Conservation (phyloP, 176 grass and related monocot species). For the Eleusine coracana region DNA sequence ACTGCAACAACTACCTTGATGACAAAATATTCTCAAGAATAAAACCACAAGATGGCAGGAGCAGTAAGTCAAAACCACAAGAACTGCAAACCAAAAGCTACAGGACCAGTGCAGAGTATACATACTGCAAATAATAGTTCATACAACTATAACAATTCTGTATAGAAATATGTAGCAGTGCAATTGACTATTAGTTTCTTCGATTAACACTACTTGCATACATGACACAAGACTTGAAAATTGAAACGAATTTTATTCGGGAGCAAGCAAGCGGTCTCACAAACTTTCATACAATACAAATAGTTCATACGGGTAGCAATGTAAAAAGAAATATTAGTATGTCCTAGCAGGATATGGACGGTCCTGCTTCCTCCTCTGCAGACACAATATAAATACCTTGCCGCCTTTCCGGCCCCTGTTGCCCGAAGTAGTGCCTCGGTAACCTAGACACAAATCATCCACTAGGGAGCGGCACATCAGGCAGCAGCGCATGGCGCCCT, state of each 20-base stretch:
- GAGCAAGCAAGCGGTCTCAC: slow-evolving; percentile 1
- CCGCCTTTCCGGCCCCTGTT: too few relatives aligned
- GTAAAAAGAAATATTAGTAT: slow-evolving; percentile 2
- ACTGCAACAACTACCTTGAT: slow-evolving; percentile 29
- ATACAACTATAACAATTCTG: too few relatives aligned
- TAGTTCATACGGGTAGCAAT: slow-evolving; percentile 2
- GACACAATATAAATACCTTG: too few relatives aligned
- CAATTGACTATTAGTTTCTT: neutral
- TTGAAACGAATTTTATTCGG: slow-evolving; percentile 14
- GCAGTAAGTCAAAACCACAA: slow-evolving; percentile 7
- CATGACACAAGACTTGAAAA: neutral
- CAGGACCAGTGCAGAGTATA: neutral
- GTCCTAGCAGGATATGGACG: neutral
- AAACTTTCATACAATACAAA: neutral
- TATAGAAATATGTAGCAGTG: too few relatives aligned
- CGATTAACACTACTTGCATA: neutral
- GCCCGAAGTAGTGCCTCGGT: too few relatives aligned
- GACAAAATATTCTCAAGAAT: slow-evolving; percentile 13
- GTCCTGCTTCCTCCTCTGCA: too few relatives aligned
- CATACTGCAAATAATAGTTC: too few relatives aligned
- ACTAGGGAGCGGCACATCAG: too few relatives aligned
- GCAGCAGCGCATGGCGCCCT: too few relatives aligned
- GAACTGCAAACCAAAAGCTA: neutral
- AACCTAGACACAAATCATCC: too few relatives aligned
- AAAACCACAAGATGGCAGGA: slow-evolving; percentile 16